phyloP scores from a whole-genome alignment of 805 yeast genomes.

The Brettanomyces naardenensis region DNA sequence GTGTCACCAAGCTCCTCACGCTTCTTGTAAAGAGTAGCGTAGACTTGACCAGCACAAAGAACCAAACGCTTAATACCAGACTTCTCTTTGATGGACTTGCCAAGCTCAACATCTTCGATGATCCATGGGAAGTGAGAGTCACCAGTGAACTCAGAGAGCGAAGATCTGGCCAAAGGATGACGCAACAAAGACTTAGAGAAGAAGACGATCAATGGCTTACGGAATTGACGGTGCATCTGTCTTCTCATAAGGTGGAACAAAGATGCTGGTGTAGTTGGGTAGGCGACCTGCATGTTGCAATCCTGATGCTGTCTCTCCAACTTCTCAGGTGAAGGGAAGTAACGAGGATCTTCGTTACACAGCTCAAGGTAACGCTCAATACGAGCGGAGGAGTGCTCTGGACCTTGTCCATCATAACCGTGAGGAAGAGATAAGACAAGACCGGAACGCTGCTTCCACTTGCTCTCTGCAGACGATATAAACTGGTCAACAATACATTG shows the following conservation, averaged over 20 bases:
- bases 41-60: constrained; percentile 88
- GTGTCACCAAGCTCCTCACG: constrained; percentile 72
- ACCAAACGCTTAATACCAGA: constrained; percentile 85
- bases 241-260: constrained; percentile 95
- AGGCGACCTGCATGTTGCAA: constrained; percentile 94
- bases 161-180: constrained; percentile 94
- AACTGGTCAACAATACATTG: constrained; percentile 97
- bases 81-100: constrained; percentile 65
- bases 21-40: constrained; percentile 82
- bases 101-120: constrained; percentile 85
- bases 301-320: constrained; percentile 98
- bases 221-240: constrained; percentile 98
- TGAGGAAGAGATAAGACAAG: constrained; percentile 92
- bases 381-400: constrained; percentile 98
- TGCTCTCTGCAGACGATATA: constrained; percentile 92
- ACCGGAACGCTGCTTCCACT: constrained; percentile 99
- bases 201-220: constrained; percentile 80
- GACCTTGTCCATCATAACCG: constrained; percentile 99
- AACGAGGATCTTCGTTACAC: constrained; percentile 92
- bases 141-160: constrained; percentile 75
- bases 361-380: constrained; percentile 93
- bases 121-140: constrained; percentile 94
- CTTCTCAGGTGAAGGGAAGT: constrained; percentile 84
- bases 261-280: constrained; percentile 97
- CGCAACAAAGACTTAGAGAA: constrained; percentile 93